Base-by-base conservation (phyloP, 78 protist genomes). In the Cavenderia fasciculata region DNA sequence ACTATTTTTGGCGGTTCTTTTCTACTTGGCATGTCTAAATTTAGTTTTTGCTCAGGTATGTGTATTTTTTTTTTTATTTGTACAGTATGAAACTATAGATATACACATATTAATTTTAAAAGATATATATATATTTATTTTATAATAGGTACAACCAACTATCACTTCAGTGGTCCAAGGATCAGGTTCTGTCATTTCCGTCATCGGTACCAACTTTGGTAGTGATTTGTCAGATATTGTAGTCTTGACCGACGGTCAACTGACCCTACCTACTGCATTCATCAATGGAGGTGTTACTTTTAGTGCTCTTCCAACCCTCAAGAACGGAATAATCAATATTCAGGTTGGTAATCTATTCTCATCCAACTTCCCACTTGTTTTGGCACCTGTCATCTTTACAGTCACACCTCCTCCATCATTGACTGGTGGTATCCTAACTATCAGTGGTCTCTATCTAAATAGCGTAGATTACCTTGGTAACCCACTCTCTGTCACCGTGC, bases 191-290 rank as follows among this genome's bases (percentile, higher is more conserved):
- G 12, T 3, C 5, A 52, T 69, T 10, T 23, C 25, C 4, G 12
- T 74, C 23, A 51, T 16, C 2, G 85, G 85, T 25, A 74, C 59
- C 33, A 74, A 74, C 43, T 74, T 49, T 27, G 85, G 85, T 27
- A n/a, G 25, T 74, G 44, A 27, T 5, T 2, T 11, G 2, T 43
- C 57, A 1, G 21, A 2, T 25, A 31, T 69, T 2, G 12, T 21
- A 46, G 11, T 8, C n/a, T n/a, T n/a, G n/a, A n/a, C n/a, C n/a
- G 21, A 63, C 31, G 19, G 10, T 16, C 27, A 40, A 21, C 54
- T 47, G 38, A 44, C n/a, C 54, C 12, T 3, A 27, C 40, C 23
- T 21, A 7, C 3, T 11, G 16, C 65, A 18, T 62, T 74, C 4
- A 34, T 34, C 29, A 40, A 62, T 29, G 11, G 31, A 54, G 47